Base-by-base conservation (phyloP, 768 basidiomycete species). In the Leccinum subtestaceum region DNA sequence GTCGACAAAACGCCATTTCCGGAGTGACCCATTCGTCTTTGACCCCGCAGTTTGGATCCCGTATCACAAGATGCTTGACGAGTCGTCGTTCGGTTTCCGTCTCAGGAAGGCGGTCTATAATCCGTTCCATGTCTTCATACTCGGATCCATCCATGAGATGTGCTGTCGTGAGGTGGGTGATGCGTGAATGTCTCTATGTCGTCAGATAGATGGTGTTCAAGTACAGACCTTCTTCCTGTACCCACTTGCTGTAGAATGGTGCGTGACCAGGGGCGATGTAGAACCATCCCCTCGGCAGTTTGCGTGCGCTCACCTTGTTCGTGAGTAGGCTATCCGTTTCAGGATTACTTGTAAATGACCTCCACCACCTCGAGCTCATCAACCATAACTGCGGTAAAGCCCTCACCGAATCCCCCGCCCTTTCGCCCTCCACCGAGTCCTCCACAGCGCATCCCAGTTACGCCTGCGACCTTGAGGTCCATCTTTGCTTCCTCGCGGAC, bases 401-500 rank as follows among this genome's bases (percentile, higher is more conserved):
- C 55, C 19, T 52, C 43, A 43, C 43, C 65, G 59, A 48, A 76
- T 67, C 56, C 69, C 57, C 57, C 65, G 57, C 52, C 67, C 70
- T 59, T 67, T 62, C 77, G 72, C 21, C 80, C 71, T 46, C 79
- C 75, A 15, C 76, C 81, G 12, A 67, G 77, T 21, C 78, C 82
- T 60, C 67, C 81, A 19, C 84, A 83, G 58, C 82, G 88, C 25
- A 88, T 93, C 53, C 91, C 91, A 56, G 89, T 93, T 19, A 93
- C 91, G 0, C 91, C 91, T 10, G 87, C 88, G 10, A 86, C 90
- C 1, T 71, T 94, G 59, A 81, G 91, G 43, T 87, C 89, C 53
- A 94, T 94, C 64, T 94, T 94, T 71, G 84, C 92, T 27, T 93
- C 91, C 12, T 93, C 91, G 21, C 83, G 91, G 13, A 87, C 89